Evolutionary conservation across 2,329 filamentous ascomycete species (phyloP).

Genomic region (Monilinia vaccinii-corymbosi): DNA sequence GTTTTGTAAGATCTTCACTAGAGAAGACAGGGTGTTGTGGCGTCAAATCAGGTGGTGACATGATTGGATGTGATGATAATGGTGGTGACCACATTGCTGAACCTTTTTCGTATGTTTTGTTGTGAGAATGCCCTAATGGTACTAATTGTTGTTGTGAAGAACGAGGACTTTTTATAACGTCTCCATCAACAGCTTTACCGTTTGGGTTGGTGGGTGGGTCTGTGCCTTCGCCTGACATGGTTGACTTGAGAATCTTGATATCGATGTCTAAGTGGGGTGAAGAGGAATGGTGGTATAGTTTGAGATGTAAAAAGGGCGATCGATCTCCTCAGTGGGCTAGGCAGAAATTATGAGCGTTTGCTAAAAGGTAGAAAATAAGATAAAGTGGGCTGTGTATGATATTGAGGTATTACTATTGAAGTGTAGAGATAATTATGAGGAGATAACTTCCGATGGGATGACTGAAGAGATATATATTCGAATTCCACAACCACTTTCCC

Average conservation of each 20-base stretch:
- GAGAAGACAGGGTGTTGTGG: constrained; percentile 3
- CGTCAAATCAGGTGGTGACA: not conserved
- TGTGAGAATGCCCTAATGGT: not conserved
- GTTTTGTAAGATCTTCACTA: constrained; percentile 2
- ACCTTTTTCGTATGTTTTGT: not conserved
- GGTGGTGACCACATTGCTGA: constrained; percentile 3
- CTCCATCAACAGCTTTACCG: not conserved
- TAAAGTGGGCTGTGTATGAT: not conserved
- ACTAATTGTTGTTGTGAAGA: constrained; percentile 2
- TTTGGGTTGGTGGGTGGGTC: not conserved
- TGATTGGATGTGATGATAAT: constrained; percentile 4
- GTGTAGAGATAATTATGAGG: not conserved
- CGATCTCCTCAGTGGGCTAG: not conserved
- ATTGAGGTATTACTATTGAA: not conserved
- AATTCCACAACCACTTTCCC: constrained; percentile 1
- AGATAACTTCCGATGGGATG: not conserved
- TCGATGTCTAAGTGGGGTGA: not conserved
- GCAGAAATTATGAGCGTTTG: not conserved
- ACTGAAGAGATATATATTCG: constrained; percentile 4
- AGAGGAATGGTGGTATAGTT: not conserved
- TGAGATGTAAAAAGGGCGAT: not conserved
- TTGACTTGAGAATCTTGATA: not conserved
- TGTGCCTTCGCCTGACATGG: constrained; percentile 3
- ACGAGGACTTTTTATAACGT: not conserved
- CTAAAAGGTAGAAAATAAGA: not conserved